Evolutionary conservation across 192 early-diverging fungal species (phyloP).

Genomic region (Chytriomyces sp.): DNA sequence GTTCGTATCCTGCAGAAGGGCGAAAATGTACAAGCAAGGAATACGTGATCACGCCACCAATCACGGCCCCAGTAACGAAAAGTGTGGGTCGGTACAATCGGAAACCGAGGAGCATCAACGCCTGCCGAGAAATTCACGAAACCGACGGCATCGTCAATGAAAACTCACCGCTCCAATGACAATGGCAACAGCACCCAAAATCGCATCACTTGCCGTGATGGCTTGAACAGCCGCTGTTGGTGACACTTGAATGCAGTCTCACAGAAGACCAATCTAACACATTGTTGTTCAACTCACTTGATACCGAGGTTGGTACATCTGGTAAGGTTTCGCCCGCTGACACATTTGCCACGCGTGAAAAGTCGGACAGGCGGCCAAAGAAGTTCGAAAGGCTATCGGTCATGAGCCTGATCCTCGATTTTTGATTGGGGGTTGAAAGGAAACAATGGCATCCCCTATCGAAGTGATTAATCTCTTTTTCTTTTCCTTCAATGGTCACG

Average conservation of each 20-base stretch:
- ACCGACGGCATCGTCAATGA: not conserved
- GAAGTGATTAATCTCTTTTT: too few species aligned
- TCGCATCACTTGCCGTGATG: not conserved
- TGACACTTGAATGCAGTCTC: too few species aligned
- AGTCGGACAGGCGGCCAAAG: too few species aligned
- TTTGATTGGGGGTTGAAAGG: too few species aligned
- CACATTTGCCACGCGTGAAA: too few species aligned
- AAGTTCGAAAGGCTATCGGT: too few species aligned
- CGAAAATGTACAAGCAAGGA: conserved; percentile 17
- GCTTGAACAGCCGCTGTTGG: not conserved
- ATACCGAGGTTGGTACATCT: not conserved
- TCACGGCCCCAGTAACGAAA: conserved; percentile 12
- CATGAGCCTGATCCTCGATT: too few species aligned
- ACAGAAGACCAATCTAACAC: not conserved
- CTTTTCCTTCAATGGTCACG: too few species aligned
- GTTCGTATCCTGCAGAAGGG: conserved; percentile 11
- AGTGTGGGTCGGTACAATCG: conserved; percentile 21
- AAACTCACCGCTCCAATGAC: not conserved
- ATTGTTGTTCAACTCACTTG: not conserved
- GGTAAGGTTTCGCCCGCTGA: not conserved
- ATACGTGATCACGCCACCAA: conserved; percentile 3
- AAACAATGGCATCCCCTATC: too few species aligned
- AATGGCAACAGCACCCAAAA: not conserved
- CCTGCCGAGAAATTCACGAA: not conserved
- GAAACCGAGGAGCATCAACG: conserved; percentile 19